Evolutionary conservation across 495 filamentous ascomycete genomes (phyloP).

Genomic region (Hypoxylon subgilvum): DNA sequence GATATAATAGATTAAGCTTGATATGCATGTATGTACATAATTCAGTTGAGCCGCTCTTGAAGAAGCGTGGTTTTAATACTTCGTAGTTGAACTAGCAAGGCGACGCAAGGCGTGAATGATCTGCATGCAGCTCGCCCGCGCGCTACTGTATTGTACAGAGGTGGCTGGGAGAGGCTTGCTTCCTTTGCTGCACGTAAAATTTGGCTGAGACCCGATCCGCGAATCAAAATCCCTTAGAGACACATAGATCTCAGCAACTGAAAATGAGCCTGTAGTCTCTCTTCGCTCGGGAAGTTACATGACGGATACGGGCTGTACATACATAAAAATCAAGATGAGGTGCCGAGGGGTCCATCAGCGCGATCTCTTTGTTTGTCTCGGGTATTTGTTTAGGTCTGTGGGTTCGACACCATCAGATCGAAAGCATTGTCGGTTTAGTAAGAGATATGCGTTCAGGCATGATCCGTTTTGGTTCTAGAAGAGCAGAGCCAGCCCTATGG

Average conservation of each 20-base stretch:
- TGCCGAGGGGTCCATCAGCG: slow-evolving; percentile 11
- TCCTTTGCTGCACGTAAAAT: slow-evolving; percentile 6
- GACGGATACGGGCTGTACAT: background rate
- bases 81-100: slow-evolving; percentile 17
- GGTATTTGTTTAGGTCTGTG: slow-evolving; percentile 1
- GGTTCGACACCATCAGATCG: background rate
- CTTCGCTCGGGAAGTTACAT: slow-evolving; percentile 3
- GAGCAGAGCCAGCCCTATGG: slow-evolving; percentile 4
- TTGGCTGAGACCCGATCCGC: slow-evolving; percentile 26
- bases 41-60: background rate
- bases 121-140: slow-evolving; percentile 29
- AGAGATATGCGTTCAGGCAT: slow-evolving; percentile 21
- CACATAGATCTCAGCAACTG: background rate
- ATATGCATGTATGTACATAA: slow-evolving; percentile 4
- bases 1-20: no score
- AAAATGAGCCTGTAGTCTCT: background rate
- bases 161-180: slow-evolving; percentile 31
- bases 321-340: no score
- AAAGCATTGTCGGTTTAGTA: background rate
- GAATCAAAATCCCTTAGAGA: background rate
- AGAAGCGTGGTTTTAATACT: background rate
- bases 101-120: slow-evolving; percentile 25
- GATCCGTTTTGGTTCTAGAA: slow-evolving; percentile 14
- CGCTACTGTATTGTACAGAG: slow-evolving; percentile 25
- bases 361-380: background rate